Evolutionary conservation across 345 rosid species (phyloP).

Genomic region (Raphanus raphanistrum): DNA sequence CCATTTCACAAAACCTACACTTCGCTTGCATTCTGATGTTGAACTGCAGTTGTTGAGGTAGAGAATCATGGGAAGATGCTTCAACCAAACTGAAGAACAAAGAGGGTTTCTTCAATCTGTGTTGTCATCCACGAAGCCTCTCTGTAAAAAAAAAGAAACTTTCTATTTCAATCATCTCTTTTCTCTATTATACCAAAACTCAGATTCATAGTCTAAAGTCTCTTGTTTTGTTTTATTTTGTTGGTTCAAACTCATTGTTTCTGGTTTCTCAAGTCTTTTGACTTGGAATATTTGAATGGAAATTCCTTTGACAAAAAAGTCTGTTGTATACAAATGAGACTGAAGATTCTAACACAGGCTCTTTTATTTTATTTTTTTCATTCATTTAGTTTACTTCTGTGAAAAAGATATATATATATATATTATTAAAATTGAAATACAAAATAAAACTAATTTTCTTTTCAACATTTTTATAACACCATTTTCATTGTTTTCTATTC

Average conservation of each 20-base stretch:
- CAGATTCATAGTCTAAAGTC: background rate
- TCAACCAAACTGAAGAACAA: slow-evolving; percentile 54
- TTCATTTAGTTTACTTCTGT: too few relatives aligned
- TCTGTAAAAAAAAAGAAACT: background rate
- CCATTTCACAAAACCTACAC: background rate
- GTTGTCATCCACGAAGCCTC: background rate
- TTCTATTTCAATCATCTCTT: background rate
- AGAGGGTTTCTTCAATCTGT: background rate
- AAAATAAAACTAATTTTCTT: too few relatives aligned
- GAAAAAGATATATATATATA: too few relatives aligned
- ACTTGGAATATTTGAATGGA: too few relatives aligned
- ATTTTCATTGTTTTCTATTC: too few relatives aligned
- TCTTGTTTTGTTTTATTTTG: slow-evolving; percentile 2
- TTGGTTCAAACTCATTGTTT: too few relatives aligned
- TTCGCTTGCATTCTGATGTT: background rate
- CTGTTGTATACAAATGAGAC: background rate
- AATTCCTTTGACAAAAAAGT: too few relatives aligned
- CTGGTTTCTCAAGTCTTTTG: too few relatives aligned
- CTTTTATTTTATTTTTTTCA: too few relatives aligned
- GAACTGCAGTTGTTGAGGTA: slow-evolving; percentile 53
- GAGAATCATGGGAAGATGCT: slow-evolving; percentile 58
- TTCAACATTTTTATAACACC: too few relatives aligned
- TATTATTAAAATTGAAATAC: too few relatives aligned
- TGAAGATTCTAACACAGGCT: too few relatives aligned
- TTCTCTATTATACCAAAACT: background rate